Percentiles rank a stretch among this genome's conserved stretches.
Evolutionary conservation across 352 stramenopile genomes (phyloP).

Genomic region (Globisporangium irregulare): DNA sequence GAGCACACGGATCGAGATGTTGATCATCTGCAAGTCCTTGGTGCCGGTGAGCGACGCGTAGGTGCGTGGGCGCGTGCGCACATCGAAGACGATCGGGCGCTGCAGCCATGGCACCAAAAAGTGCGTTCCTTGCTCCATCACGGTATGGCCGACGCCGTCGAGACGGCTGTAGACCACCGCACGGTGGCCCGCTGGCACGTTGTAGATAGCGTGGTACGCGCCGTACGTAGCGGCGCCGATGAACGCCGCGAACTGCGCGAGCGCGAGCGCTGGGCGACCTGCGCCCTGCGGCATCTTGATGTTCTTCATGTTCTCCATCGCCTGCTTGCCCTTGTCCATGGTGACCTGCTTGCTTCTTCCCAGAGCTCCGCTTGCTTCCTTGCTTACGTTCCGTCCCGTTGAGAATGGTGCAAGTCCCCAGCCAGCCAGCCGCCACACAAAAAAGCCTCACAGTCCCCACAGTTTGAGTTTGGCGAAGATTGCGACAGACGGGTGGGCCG

Average conservation of each 20-base stretch:
- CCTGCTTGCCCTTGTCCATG: conserved; percentile 85
- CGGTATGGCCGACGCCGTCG: conserved; percentile 72
- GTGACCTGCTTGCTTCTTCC: conserved; percentile 14
- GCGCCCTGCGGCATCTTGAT: conserved; percentile 79
- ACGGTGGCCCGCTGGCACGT: conserved; percentile 85
- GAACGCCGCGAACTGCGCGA: conserved; percentile 63
- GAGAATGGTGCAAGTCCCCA: conserved; percentile 21
- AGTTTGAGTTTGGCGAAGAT: conserved; percentile 3
- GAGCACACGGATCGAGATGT: conserved; percentile 98
- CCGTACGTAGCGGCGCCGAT: conserved; percentile 67
- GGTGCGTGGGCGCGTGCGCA: conserved; percentile 92
- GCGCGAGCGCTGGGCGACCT: conserved; percentile 47
- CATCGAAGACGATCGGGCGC: conserved; percentile 94
- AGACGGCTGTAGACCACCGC: conserved; percentile 90
- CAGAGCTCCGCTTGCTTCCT: conserved; percentile 10
- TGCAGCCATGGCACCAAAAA: conserved; percentile 98
- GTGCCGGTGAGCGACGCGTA: conserved; percentile 90
- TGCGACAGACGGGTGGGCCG: conserved; percentile 3
- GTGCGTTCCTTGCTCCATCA: conserved; percentile 94
- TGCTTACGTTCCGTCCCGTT: conserved; percentile 13
- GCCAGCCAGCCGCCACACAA: conserved; percentile 25
- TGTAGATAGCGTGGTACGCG: conserved; percentile 85
- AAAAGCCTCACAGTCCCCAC: neutral
- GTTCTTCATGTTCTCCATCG: conserved; percentile 90
- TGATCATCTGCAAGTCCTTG: conserved; percentile 99